These are phyloP conservation scores for Barnettozyma hawaiiensis DNA, from an alignment of 1,139 yeast species.

Conservation along the genomic window DNA sequence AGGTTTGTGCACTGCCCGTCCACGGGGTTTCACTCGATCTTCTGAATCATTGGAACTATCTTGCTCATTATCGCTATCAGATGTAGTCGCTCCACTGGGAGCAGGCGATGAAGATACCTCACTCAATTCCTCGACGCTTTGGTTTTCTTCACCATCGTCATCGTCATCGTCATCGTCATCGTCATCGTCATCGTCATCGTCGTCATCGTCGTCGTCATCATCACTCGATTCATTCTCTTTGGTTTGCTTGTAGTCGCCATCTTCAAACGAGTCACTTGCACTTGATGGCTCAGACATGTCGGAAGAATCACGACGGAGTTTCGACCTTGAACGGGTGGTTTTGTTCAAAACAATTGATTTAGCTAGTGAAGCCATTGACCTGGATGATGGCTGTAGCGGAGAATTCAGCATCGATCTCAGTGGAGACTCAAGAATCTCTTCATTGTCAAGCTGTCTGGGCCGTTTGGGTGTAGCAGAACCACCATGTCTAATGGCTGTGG, in stretches of 20 bases:
- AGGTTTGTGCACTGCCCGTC: background rate
- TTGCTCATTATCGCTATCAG: conserved; percentile 11
- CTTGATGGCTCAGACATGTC: conserved; percentile 1
- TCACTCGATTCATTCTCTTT: conserved; percentile 1
- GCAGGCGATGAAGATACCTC: background rate
- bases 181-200: background rate
- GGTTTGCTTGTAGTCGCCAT: conserved; percentile 2
- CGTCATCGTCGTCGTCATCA: conserved; percentile 3
- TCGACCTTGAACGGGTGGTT: background rate
- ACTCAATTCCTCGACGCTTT: background rate
- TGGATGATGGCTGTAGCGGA: conserved; percentile 19
- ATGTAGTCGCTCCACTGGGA: background rate
- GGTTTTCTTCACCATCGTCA: too few relatives aligned
- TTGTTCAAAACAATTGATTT: conserved; percentile 11
- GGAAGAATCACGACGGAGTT: background rate
- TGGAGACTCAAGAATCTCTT: conserved; percentile 13
- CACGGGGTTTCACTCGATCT: background rate
- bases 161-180: conserved; percentile 3
- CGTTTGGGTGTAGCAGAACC: conserved; percentile 4
- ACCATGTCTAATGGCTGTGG: conserved; percentile 3
- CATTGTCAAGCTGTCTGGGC: background rate
- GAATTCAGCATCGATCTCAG: conserved; percentile 18
- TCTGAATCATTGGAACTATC: background rate
- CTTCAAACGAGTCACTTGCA: background rate
- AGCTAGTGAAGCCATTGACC: conserved; percentile 10